Evolutionary conservation across 345 rosid genomes (phyloP).

Genomic region (Lepidium didymum): DNA sequence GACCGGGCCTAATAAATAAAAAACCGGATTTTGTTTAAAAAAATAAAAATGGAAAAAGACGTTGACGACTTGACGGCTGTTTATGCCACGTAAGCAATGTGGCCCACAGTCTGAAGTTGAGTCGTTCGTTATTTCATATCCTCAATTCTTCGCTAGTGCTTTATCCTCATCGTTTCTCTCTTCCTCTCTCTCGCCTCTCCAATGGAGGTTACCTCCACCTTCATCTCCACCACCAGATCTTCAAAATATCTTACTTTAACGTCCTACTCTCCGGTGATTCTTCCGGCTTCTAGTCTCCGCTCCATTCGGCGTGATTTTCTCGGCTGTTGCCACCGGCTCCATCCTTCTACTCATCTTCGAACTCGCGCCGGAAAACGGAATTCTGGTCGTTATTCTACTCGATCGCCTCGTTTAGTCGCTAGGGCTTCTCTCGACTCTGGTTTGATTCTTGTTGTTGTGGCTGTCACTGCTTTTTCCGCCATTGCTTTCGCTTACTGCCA

Average conservation of each 20-base stretch:
- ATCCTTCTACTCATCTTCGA: conserved; percentile 37
- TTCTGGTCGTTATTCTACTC: conserved; percentile 10
- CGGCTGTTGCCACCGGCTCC: conserved; percentile 42
- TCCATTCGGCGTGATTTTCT: conserved; percentile 41
- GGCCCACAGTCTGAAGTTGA: conserved; percentile 7
- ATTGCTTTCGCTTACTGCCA: conserved; percentile 47
- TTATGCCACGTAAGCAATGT: conserved; percentile 27
- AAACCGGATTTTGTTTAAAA: not conserved
- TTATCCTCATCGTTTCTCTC: conserved; percentile 27
- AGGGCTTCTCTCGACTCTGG: conserved; percentile 47
- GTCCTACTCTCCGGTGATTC: conserved; percentile 30
- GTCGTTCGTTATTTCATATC: conserved; percentile 26
- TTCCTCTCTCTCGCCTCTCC: conserved; percentile 17
- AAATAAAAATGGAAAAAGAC: not conserved
- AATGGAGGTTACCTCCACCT: conserved; percentile 49
- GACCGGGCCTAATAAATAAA: not conserved
- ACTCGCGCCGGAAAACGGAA: conserved; percentile 26
- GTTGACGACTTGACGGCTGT: conserved; percentile 32
- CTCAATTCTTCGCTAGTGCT: conserved; percentile 10
- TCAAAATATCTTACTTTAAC: conserved; percentile 30
- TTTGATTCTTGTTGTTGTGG: conserved; percentile 43
- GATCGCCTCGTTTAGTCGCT: conserved; percentile 34
- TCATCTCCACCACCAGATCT: conserved; percentile 36
- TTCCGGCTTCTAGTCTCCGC: conserved; percentile 27
- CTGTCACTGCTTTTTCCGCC: conserved; percentile 57